Percentiles rank a stretch among this genome's conserved stretches.
phyloP scores from a whole-genome alignment of 1,284 basidiomycete genomes.

The Ustilago nuda region DNA sequence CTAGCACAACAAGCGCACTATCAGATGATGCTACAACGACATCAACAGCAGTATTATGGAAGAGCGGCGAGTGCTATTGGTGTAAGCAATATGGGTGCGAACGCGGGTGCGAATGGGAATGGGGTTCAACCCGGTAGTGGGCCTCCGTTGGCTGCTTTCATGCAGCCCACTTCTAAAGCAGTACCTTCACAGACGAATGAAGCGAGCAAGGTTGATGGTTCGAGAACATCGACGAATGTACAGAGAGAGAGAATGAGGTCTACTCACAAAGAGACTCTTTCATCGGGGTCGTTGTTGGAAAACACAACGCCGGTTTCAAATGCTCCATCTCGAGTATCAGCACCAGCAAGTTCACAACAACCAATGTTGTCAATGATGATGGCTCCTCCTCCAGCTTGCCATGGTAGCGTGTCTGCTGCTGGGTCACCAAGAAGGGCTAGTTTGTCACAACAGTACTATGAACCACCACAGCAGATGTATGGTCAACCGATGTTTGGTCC shows the following conservation, averaged over 20 bases:
- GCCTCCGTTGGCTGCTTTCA: conserved; percentile 41
- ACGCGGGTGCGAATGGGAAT: conserved; percentile 31
- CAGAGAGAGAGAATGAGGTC: not conserved
- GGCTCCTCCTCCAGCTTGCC: conserved; percentile 31
- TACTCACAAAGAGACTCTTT: conserved; percentile 19
- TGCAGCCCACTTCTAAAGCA: conserved; percentile 26
- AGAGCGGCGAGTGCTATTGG: conserved; percentile 39
- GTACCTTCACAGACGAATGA: conserved; percentile 4
- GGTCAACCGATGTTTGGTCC: conserved; percentile 19
- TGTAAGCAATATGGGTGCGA: conserved; percentile 11
- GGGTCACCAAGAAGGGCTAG: not conserved
- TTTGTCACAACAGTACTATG: conserved; percentile 15
- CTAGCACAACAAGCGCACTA: conserved; percentile 50
- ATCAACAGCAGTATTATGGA: conserved; percentile 49
- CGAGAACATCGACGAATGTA: not conserved
- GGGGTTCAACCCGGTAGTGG: conserved; percentile 12
- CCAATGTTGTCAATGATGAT: conserved; percentile 57
- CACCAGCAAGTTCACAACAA: conserved; percentile 5
- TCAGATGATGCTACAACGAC: conserved; percentile 44
- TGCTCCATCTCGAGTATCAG: not conserved
- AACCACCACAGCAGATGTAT: conserved; percentile 7
- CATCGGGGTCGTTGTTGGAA: conserved; percentile 16
- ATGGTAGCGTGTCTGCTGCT: not conserved
- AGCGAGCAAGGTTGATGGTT: not conserved
- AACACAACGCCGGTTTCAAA: not conserved